These are phyloP conservation scores for Claviceps maximensis DNA, from an alignment of 2,329 filamentous ascomycete genomes.

Conservation along the genomic window DNA sequence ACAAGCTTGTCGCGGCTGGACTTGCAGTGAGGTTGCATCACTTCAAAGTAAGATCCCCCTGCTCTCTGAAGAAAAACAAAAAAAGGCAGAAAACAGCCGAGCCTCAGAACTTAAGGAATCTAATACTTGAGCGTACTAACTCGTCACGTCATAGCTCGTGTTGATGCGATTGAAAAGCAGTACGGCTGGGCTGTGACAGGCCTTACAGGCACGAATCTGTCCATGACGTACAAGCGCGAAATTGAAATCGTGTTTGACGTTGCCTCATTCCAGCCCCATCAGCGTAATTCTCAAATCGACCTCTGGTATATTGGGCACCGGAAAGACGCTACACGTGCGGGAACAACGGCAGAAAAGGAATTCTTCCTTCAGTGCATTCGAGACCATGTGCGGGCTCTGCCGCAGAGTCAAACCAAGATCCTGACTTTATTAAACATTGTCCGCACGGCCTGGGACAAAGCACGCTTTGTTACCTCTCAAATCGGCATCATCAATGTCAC, in stretches of 20 bases:
- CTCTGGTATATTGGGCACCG: constrained; percentile 55
- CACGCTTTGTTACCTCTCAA: constrained; percentile 43
- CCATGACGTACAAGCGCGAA: constrained; percentile 59
- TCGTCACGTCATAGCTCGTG: constrained; percentile 36
- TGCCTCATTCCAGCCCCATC: constrained; percentile 38
- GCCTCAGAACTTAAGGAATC: no score
- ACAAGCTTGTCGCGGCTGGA: constrained; percentile 86
- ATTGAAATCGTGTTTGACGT: constrained; percentile 63
- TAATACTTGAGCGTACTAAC: constrained; percentile 23
- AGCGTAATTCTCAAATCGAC: constrained; percentile 45
- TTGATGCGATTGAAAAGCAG: constrained; percentile 49
- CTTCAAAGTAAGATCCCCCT: constrained; percentile 60
- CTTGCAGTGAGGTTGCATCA: constrained; percentile 60
- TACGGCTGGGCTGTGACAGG: constrained; percentile 62
- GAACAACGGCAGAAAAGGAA: constrained; percentile 54
- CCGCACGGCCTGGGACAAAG: constrained; percentile 52
- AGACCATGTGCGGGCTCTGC: constrained; percentile 49
- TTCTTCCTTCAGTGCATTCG: constrained; percentile 65
- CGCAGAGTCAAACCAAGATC: constrained; percentile 43
- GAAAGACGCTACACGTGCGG: constrained; percentile 37
- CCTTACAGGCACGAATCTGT: constrained; percentile 47
- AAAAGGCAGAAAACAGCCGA: background rate
- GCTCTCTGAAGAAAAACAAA: no score
- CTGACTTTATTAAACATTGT: constrained; percentile 46
- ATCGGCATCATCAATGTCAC: constrained; percentile 48